Base-by-base conservation (phyloP, 352 stramenopile genomes). In the Aphanomyces cochlioides region DNA sequence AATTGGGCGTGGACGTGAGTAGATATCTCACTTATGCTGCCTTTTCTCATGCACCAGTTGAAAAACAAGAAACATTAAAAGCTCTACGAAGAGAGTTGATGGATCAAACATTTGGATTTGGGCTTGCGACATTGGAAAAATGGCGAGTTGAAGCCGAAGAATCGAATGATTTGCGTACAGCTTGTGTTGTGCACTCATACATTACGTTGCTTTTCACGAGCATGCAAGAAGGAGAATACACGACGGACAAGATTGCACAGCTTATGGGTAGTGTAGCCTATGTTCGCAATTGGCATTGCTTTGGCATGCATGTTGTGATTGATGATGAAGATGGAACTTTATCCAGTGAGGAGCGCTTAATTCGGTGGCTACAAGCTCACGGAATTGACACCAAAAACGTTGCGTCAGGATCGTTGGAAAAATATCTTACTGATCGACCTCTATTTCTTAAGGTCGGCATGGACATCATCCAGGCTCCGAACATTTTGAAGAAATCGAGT, bases 231-330 rank as follows among this genome's bases (percentile, higher is more conserved):
- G 82, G 81, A 0, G 85, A 93, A 73, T 94, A 94, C 60, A 87
- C 86, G 7, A 39, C 72, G 13, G 76, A 90, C 19, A 83, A 86
- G 19, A 77, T 96, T 12, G 82, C 83, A 0, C 73, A 78, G 21
- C 82, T 96, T 74, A 79, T 96, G 50, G 88, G 88, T 4, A 93
- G 87, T 13, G 81, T 96, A 48, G 86, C 85, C 7, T 96, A 93
- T 43, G 84, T 96, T 36, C 85, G 89, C 28, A 96, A 96, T 70
- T 96, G 89, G 89, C 89, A 96, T 73, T 93, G 89, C 69, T 96
- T 96, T 67, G 89, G 89, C 0, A 92, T 95, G 84, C 89, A 89
- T 38, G 73, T 95, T 4, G 90, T 85, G 5, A 71, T 76, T 0
- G 83, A 86, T 50, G 79, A 81, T 43, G 68, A 87, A 47, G 83